phyloP scores from a whole-genome alignment of 805 yeast species.

The Phaffomyces antillensis region DNA sequence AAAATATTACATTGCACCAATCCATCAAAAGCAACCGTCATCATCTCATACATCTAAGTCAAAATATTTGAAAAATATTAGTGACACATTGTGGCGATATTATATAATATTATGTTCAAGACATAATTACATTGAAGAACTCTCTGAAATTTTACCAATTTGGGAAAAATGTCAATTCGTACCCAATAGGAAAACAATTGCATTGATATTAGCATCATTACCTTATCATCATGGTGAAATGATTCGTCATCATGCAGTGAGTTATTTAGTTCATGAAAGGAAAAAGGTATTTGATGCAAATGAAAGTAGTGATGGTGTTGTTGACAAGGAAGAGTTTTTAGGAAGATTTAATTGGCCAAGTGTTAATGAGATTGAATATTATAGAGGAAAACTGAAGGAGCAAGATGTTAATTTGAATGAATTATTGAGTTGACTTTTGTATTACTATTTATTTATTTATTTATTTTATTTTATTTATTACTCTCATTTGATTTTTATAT shows the following conservation, averaged over 20 bases:
- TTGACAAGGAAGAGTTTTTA: background rate
- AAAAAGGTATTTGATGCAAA: background rate
- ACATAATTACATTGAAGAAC: slow-evolving; percentile 40
- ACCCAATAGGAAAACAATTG: slow-evolving; percentile 36
- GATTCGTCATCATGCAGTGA: slow-evolving; percentile 30
- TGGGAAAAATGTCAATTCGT: slow-evolving; percentile 42
- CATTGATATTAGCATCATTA: slow-evolving; percentile 29
- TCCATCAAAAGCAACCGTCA: background rate
- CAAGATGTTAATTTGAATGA: background rate
- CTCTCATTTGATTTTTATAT: background rate
- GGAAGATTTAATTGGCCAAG: slow-evolving; percentile 33
- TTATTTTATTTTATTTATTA: background rate
- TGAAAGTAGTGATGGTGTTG: background rate
- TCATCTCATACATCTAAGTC: background rate
- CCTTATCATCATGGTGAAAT: slow-evolving; percentile 25
- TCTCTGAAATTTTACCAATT: slow-evolving; percentile 44
- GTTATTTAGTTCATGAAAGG: background rate
- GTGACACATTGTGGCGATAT: slow-evolving; percentile 38
- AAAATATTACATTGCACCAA: slow-evolving; percentile 26
- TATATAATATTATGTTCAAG: slow-evolving; percentile 45
- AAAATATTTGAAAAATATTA: slow-evolving; percentile 10
- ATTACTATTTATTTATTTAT: background rate
- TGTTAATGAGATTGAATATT: slow-evolving; percentile 16
- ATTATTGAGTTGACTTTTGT: too few species aligned
- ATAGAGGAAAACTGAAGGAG: slow-evolving; percentile 8